These are phyloP conservation scores for Eutreptiella sp. DNA, from an alignment of 208 protist genomes.

Conservation along the genomic window DNA sequence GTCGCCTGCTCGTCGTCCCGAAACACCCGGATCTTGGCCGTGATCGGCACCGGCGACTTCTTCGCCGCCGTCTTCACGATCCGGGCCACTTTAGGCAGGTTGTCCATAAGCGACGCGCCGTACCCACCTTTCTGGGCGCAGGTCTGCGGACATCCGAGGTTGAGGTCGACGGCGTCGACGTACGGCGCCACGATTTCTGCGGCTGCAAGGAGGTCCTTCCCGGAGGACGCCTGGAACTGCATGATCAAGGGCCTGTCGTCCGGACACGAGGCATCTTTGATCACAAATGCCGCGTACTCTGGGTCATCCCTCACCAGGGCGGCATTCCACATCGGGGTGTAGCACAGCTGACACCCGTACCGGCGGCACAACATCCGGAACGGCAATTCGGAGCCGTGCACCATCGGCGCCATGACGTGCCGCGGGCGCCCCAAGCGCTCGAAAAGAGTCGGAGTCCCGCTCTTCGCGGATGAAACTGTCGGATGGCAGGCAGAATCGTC, in stretches of 20 bases:
- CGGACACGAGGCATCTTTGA: no score
- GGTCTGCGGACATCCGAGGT: constrained; percentile 80
- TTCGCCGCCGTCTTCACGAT: constrained; percentile 66
- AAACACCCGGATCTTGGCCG: constrained; percentile 82
- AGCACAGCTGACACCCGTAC: constrained; percentile 65
- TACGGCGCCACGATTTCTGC: constrained; percentile 48
- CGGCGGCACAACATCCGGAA: constrained; percentile 74
- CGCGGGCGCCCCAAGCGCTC: constrained; percentile 41
- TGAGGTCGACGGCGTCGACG: constrained; percentile 77
- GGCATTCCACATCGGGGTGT: constrained; percentile 85
- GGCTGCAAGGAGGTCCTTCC: constrained; percentile 52
- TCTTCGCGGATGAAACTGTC: no score
- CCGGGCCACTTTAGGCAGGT: constrained; percentile 64
- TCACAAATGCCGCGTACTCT: no score
- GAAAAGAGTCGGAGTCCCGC: no score
- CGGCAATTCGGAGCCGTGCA: constrained; percentile 76
- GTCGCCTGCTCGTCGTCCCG: constrained; percentile 66
- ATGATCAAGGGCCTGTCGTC: constrained; percentile 68
- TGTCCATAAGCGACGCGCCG: constrained; percentile 79
- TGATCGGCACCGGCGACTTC: constrained; percentile 75
- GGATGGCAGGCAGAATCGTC: no score
- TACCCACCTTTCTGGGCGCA: constrained; percentile 80
- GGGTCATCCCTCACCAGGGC: no score
- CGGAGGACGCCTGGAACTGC: constrained; percentile 69
- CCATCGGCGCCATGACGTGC: constrained; percentile 79